A percentile compares a stretch with the other conserved stretches of the same genome.
Conservation (phyloP, 257 asterid genomes). For the Solanum neorickii region DNA sequence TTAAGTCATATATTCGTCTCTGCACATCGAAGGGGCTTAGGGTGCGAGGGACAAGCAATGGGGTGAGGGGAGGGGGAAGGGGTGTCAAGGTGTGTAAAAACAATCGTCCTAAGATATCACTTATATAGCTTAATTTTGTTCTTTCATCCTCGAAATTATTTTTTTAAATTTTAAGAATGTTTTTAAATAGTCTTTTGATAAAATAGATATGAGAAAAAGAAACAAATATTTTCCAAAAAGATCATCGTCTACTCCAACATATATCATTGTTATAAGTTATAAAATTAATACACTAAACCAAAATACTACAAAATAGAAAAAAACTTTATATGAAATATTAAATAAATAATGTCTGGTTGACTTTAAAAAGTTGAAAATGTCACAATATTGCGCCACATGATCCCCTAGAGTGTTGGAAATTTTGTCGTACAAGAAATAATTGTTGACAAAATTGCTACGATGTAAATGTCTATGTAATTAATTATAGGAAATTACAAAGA, state of each 20-base stretch:
- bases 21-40: not conserved
- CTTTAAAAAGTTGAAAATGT: not conserved
- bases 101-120: not conserved
- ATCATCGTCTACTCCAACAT: not conserved
- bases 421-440: not conserved
- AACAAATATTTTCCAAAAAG: not conserved
- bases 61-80: not conserved
- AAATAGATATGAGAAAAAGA: not conserved
- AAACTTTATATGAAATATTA: not conserved
- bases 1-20: too few relatives aligned
- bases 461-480: not conserved
- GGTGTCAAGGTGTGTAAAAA: not conserved
- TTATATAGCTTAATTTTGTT: not conserved
- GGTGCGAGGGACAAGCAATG: not conserved
- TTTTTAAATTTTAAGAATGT: not conserved
- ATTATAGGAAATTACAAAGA: not conserved
- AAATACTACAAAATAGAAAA: not conserved
- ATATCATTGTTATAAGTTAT: not conserved
- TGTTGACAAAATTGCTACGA: not conserved
- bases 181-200: not conserved
- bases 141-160: not conserved
- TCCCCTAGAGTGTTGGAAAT: not conserved
- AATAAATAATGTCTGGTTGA: not conserved
- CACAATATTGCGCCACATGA: not conserved
- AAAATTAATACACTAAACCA: not conserved